Percentiles rank a stretch among this genome's conserved stretches.
Evolutionary conservation across 2,329 filamentous ascomycete genomes (phyloP).

Genomic region (Microcera coccophila): DNA sequence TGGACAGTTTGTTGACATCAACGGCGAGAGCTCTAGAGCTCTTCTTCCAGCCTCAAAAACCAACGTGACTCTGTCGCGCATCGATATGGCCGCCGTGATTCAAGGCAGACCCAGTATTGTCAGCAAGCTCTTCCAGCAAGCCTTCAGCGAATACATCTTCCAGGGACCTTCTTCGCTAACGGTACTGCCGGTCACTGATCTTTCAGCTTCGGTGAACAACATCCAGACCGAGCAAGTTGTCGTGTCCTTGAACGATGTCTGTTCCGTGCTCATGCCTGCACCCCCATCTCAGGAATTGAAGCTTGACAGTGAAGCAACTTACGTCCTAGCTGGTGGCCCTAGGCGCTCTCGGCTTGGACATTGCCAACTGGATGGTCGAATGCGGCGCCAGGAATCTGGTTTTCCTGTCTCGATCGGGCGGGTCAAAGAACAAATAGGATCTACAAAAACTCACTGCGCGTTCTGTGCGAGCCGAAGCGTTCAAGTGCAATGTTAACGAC

Average conservation of each 20-base stretch:
- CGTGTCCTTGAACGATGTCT: too few species aligned
- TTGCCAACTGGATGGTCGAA: neutral
- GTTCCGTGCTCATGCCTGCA: too few species aligned
- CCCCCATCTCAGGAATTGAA: too few species aligned
- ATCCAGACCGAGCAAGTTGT: too few species aligned
- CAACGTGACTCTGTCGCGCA: neutral
- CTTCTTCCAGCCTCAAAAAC: neutral
- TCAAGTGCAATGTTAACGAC: too few species aligned
- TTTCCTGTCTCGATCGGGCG: neutral
- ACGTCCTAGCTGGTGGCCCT: neutral
- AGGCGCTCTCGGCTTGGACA: neutral
- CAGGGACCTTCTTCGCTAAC: neutral
- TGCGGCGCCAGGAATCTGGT: neutral
- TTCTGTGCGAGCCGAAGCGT: neutral
- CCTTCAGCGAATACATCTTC: neutral
- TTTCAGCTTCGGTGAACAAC: too few species aligned
- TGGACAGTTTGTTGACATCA: neutral
- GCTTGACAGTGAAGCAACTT: too few species aligned
- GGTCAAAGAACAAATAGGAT: neutral
- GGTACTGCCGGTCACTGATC: neutral
- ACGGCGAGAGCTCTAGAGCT: neutral
- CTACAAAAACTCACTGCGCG: neutral
- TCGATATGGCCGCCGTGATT: neutral
- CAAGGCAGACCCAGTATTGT: neutral
- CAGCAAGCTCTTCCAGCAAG: neutral